Conservation (phyloP, 805 yeast genomes). For the Metschnikowia bowlesiae region DNA sequence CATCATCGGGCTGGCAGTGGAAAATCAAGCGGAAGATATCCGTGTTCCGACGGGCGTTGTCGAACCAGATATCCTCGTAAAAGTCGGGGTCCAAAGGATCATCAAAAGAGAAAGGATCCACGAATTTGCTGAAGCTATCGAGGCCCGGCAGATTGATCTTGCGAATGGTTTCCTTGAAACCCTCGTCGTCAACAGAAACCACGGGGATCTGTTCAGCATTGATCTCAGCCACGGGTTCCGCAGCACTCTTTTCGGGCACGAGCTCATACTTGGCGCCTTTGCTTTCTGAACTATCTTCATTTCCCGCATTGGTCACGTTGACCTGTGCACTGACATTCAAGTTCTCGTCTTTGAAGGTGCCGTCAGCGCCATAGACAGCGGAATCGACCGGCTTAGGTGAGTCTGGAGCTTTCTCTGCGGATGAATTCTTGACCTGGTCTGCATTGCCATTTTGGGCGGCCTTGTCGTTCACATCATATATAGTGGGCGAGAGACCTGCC, state of each 20-base stretch:
- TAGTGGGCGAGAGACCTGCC: constrained; percentile 27
- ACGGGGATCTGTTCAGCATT: constrained; percentile 21
- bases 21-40: constrained; percentile 76
- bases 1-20: constrained; percentile 92
- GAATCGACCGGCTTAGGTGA: not conserved
- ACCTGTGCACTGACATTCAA: constrained; percentile 8
- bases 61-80: constrained; percentile 81
- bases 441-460: not conserved
- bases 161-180: constrained; percentile 37
- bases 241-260: constrained; percentile 8
- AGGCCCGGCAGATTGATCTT: constrained; percentile 35
- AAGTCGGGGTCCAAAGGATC: constrained; percentile 85
- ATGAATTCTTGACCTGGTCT: not conserved
- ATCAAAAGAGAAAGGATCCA: constrained; percentile 84
- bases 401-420: not conserved
- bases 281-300: not conserved
- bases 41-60: constrained; percentile 80
- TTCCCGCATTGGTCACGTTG: constrained; percentile 7
- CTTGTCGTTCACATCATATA: constrained; percentile 1
- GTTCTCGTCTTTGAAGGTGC: not conserved
- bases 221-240: constrained; percentile 20
- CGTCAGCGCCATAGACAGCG: not conserved
- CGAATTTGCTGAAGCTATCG: constrained; percentile 40
- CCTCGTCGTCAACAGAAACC: constrained; percentile 41
- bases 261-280: constrained; percentile 17